Base-by-base conservation (phyloP, 2,329 filamentous ascomycete genomes). In the Aureobasidium vineae region DNA sequence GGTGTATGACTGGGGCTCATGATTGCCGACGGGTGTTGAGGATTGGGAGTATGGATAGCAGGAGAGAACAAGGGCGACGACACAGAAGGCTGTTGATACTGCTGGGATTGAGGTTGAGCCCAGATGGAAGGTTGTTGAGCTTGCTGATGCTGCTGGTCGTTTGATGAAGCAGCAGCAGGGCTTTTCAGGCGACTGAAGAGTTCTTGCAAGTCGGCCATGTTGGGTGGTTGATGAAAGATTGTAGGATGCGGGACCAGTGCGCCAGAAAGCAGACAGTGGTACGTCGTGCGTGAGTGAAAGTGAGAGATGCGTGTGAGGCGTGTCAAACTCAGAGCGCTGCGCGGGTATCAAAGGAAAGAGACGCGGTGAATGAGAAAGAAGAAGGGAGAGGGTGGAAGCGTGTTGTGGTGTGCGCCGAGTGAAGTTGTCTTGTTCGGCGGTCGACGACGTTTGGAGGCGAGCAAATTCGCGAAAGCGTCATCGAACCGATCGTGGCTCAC, bases 21-120 rank as follows among this genome's bases (percentile, higher is more conserved):
- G 71, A 87, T 79, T 69, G 83, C 83, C 66, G 85, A 86, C 47
- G 79, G 77, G 73, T 86, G 83, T 66, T 83, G 82, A 66, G 85
- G 84, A 56, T 84, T 83, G 28, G 82, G 82, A 66, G 82, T 83
- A 68, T 78, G 75, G 21, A 79, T 79, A 11, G 82, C 81, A 59
- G 86, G 85, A 50, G 84, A 86, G 72, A 83, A 83, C 64, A 86
- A 74, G 41, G 84, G 82, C 49, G 85, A 86, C 16, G 85, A 84
- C 36, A 86, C 84, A 21, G 82, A 82, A 41, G 85, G 84, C 68
- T 82, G 81, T 66, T 83, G 83, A 71, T 86, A 84, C 53, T 75
- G 76, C 61, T 78, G 67, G 65, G n/a, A n/a, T n/a, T n/a, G n/a
- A n/a, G 66, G 68, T 60, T 61, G 68, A 50, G 68, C 69, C 69